Evolutionary conservation across 148 eudicot genomes (phyloP).

Genomic region (Amaranthus cruentus): DNA sequence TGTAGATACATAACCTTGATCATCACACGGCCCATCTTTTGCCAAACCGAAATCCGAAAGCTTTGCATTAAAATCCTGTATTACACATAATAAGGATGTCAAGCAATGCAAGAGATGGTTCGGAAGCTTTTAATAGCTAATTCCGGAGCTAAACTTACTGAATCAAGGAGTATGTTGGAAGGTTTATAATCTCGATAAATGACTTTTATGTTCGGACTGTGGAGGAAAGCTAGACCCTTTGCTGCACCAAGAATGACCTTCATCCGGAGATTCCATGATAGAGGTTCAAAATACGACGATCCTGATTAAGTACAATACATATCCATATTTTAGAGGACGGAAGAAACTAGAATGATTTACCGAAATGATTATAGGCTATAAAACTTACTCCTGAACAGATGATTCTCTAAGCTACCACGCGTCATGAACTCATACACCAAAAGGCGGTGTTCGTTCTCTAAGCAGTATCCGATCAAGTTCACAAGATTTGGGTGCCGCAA

Average conservation of each 20-base stretch:
- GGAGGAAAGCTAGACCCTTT: conserved; percentile 81
- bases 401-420: conserved; percentile 79
- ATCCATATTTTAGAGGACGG: conserved; percentile 8
- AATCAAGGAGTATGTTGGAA: conserved; percentile 78
- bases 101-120: background rate
- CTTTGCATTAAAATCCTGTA: conserved; percentile 66
- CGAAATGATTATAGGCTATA: background rate
- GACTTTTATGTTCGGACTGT: conserved; percentile 68
- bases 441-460: conserved; percentile 80
- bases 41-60: conserved; percentile 94
- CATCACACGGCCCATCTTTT: conserved; percentile 67
- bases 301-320: conserved; percentile 36
- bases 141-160: conserved; percentile 41
- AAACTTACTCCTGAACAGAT: conserved; percentile 68
- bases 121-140: background rate
- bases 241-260: conserved; percentile 87
- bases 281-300: conserved; percentile 55
- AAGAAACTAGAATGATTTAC: background rate
- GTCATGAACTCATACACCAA: conserved; percentile 84
- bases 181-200: conserved; percentile 80
- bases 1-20: conserved; percentile 71
- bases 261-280: conserved; percentile 70
- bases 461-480: conserved; percentile 71
- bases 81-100: background rate
- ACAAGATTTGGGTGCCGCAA: conserved; percentile 78